Base-by-base conservation (phyloP, 83 land plant genomes). In the Picea engelmannii region DNA sequence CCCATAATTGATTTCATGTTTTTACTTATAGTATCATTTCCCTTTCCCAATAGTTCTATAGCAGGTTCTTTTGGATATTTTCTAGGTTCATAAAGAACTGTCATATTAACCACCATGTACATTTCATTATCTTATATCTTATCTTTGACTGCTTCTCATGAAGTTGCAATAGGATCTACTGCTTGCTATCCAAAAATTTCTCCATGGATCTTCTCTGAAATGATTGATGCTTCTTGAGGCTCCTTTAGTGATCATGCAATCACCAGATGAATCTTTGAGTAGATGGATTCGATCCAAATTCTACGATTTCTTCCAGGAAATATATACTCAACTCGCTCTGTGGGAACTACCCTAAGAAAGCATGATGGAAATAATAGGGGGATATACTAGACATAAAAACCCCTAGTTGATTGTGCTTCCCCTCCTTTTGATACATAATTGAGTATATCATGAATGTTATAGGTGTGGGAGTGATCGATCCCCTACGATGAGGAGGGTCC, bases 201-300 rank as follows among this genome's bases (percentile, higher is more conserved):
- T 84, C 79, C 82, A 78, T 63, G 82, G 78, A 84, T 84, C 69
- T 86, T 83, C 62, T 86, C 84, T 63, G 52, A 82, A 82, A 86
- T 82, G 84, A 82, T 86, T 77, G 87, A 82, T 82, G 84, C 84
- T 86, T 73, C 87, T 82, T 81, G 76, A 83, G 86, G 82, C 85
- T 78, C 44, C 85, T 68, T 83, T 83, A 77, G 81, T 40, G 65
- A 78, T 70, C 76, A 66, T 79, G 81, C 66, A 83, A 78, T 79
- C 81, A 83, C 81, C 81, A 20, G 63, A 83, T 79, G 80, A 82
- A 82, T 82, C 55, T 6, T 12, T 20, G 20, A 79, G 66, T 64
- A 38, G 5, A 24, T 42, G 40, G 81, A 79, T 79, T 35, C 17
- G 69, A 60, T 20, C 47, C 52, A 61, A n/a, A 44, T 40, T 6